A percentile compares a stretch with the other conserved stretches of the same genome.
phyloP scores from a whole-genome alignment of 345 rosid species.

The Hypericum perforatum region DNA sequence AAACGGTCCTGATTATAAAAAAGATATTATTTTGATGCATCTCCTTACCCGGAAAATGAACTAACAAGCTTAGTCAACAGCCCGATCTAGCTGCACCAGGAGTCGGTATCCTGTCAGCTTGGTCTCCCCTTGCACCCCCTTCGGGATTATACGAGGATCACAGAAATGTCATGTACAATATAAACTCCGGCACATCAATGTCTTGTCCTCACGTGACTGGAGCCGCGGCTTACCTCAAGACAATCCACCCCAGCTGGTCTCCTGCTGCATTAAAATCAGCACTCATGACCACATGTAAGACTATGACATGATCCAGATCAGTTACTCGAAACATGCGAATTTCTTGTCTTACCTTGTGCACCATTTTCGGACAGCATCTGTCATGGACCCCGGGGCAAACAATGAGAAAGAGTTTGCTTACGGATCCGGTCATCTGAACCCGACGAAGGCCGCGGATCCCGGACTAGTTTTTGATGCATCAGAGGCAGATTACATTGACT shows the following conservation, averaged over 20 bases:
- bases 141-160: not conserved
- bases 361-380: not conserved
- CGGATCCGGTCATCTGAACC: slow-evolving; percentile 36
- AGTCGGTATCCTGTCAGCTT: slow-evolving; percentile 26
- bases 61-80: not conserved
- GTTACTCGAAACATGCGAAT: too few species aligned
- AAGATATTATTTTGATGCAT: too few species aligned
- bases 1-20: too few species aligned
- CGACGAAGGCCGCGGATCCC: slow-evolving; percentile 19
- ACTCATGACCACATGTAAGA: slow-evolving; percentile 1
- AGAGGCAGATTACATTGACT: slow-evolving; percentile 29
- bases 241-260: slow-evolving; percentile 4
- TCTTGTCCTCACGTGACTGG: slow-evolving; percentile 4
- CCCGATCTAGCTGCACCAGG: slow-evolving; percentile 35
- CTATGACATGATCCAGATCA: too few species aligned
- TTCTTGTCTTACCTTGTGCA: too few species aligned
- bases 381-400: slow-evolving; percentile 23
- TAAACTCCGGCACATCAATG: slow-evolving; percentile 20
- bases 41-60: too few species aligned
- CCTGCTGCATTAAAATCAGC: slow-evolving; percentile 7
- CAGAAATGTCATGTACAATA: slow-evolving; percentile 9
- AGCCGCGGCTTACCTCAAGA: slow-evolving; percentile 6
- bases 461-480: slow-evolving; percentile 32
- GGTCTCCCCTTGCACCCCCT: slow-evolving; percentile 14
- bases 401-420: slow-evolving; percentile 26